Evolutionary conservation across 1,284 basidiomycete genomes (phyloP).

Genomic region (Phaffia rhodozyma): DNA sequence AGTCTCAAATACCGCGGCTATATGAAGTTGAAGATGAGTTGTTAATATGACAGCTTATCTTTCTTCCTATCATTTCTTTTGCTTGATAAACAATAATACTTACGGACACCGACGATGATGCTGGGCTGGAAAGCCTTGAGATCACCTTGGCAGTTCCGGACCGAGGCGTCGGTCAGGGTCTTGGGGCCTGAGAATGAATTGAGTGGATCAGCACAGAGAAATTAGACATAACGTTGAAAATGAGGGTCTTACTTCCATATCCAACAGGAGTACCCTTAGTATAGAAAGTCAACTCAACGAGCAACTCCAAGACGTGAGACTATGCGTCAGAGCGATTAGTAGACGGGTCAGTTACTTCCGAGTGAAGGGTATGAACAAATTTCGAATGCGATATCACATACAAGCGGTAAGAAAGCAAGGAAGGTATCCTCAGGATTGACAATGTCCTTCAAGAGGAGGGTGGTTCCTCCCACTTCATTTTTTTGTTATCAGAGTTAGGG

Average conservation of each 20-base stretch:
- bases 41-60: not conserved
- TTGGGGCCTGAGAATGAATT: slow-evolving; percentile 76
- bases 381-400: not conserved
- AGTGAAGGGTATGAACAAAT: not conserved
- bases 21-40: not conserved
- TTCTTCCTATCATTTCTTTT: slow-evolving; percentile 69
- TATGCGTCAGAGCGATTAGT: slow-evolving; percentile 31
- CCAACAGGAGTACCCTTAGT: not conserved
- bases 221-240: not conserved
- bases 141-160: slow-evolving; percentile 77
- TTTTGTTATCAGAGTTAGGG: not conserved
- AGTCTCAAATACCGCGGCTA: slow-evolving; percentile 50
- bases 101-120: slow-evolving; percentile 84
- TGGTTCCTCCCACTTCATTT: slow-evolving; percentile 51
- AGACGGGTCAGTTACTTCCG: too few species aligned
- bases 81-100: slow-evolving; percentile 74
- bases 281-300: slow-evolving; percentile 18
- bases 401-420: slow-evolving; percentile 67
- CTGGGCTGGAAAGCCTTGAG: slow-evolving; percentile 63
- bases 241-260: not conserved
- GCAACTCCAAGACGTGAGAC: slow-evolving; percentile 62
- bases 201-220: not conserved
- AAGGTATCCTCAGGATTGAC: slow-evolving; percentile 54
- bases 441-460: slow-evolving; percentile 56
- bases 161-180: slow-evolving; percentile 77